phyloP scores from a whole-genome alignment of 768 basidiomycete species.

The Phlebiopsis gigantea region DNA sequence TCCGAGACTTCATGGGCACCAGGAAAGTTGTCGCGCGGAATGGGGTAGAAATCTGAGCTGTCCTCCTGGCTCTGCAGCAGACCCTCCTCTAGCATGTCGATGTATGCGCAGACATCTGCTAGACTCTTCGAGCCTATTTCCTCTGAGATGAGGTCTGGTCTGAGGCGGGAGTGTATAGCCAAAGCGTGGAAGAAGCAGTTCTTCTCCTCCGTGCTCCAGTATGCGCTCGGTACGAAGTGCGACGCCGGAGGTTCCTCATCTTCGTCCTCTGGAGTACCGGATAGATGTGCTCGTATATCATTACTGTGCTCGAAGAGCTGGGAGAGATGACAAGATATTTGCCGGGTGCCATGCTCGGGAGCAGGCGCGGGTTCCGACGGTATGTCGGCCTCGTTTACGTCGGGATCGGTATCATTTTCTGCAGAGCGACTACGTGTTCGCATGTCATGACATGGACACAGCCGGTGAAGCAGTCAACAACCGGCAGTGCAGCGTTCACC shows the following conservation, averaged over 20 bases:
- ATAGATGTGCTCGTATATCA: slow-evolving; percentile 32
- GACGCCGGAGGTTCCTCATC: slow-evolving; percentile 33
- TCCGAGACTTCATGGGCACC: slow-evolving; percentile 47
- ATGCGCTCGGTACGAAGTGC: slow-evolving; percentile 25
- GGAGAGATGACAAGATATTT: slow-evolving; percentile 17
- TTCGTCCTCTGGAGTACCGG: slow-evolving; percentile 24
- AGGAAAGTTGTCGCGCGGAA: slow-evolving; percentile 33
- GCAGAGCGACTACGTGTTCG: slow-evolving; percentile 1
- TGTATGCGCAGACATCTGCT: slow-evolving; percentile 63
- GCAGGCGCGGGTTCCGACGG: background rate
- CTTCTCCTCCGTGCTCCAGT: slow-evolving; percentile 70
- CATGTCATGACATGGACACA: slow-evolving; percentile 8
- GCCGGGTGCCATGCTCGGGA: background rate
- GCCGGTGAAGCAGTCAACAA: too few species aligned
- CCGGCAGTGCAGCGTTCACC: background rate
- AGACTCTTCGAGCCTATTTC: slow-evolving; percentile 61
- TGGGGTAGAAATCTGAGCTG: slow-evolving; percentile 5
- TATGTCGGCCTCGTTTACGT: background rate
- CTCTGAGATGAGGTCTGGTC: slow-evolving; percentile 73
- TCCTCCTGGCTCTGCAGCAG: slow-evolving; percentile 10
- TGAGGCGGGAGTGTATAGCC: slow-evolving; percentile 57
- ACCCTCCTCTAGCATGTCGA: slow-evolving; percentile 47
- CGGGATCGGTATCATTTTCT: background rate
- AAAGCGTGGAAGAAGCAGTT: slow-evolving; percentile 68
- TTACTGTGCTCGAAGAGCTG: slow-evolving; percentile 32